Evolutionary conservation across 2,329 filamentous ascomycete genomes (phyloP), one percentile per base, ranked within the genome.

Genomic region (Ophiostoma australiae): DNA sequence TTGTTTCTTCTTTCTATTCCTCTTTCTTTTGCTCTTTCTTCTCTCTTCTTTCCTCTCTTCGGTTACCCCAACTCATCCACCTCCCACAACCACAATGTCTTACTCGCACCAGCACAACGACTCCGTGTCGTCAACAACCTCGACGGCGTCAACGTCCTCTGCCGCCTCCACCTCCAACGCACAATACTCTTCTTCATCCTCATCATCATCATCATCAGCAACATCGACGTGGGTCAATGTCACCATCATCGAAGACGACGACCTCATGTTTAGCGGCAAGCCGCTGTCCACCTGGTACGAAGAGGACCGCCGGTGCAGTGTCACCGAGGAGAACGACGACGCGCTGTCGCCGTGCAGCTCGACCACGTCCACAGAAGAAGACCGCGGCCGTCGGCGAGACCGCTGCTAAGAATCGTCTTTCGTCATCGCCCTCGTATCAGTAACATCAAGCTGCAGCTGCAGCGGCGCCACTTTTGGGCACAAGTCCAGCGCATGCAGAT

Each of bases 221-320:
- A 23, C 37, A 63, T 1, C 39, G 69, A n/a, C 31, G 1, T 87
- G 85, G 85, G 82, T 85, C 73, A 81, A 84, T 70, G 82, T 84
- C 44, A 87, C 84, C 68, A 80, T 85, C 72, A 88, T 88, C 75
- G 85, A 88, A 71, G 86, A 88, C 76, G 85, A 87, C 71, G 86
- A 88, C 74, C 80, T 88, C 52, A 87, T 83, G 77, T 88, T 88
- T 75, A 85, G 85, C 71, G 86, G 86, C 75, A 88, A 88, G 82
- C 81, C 85, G 55, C 78, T 88, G 61, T 85, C 85, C 77, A 79
- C 82, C 20, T 87, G 85, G 85, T 86, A 88, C 77, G 86, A 88
- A 78, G 86, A 88, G 79, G 85, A 86, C 73, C 81, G 84, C 61
- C 79, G 81, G 23, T 77, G 82, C 69, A 83, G 80, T 78, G 78